phyloP scores from a whole-genome alignment of 2,329 filamentous ascomycete genomes.

The Apiospora rasikravindrae region DNA sequence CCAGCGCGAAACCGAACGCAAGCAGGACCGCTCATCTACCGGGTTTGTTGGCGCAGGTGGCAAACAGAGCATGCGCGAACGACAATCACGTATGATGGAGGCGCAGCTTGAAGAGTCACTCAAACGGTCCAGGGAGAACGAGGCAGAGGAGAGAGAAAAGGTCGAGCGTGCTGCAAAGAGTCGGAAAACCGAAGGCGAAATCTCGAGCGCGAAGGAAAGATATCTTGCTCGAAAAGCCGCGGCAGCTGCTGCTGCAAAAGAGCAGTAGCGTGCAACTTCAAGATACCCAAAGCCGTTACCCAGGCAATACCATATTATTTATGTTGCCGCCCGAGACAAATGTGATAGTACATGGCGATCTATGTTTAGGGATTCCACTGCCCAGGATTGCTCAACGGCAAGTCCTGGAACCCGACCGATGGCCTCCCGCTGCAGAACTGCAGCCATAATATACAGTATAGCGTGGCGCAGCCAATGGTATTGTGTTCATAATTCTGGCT shows the following conservation, averaged over 20 bases:
- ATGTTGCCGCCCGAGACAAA: conserved; percentile 1
- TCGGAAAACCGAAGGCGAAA: conserved; percentile 76
- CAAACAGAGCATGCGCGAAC: conserved; percentile 72
- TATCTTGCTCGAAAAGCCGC: conserved; percentile 82
- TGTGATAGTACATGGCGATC: conserved; percentile 17
- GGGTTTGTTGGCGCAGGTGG: conserved; percentile 51
- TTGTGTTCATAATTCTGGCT: not conserved
- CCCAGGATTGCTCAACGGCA: not conserved
- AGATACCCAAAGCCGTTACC: conserved; percentile 15
- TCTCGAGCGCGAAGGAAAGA: conserved; percentile 78
- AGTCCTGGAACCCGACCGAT: not conserved
- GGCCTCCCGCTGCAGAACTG: not conserved
- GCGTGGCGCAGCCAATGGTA: conserved; percentile 8
- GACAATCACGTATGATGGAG: conserved; percentile 80
- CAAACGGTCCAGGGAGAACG: conserved; percentile 74
- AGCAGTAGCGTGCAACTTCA: conserved; percentile 8
- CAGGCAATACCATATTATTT: conserved; percentile 6
- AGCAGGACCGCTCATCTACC: conserved; percentile 35
- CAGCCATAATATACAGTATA: conserved; percentile 16
- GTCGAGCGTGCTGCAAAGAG: conserved; percentile 73
- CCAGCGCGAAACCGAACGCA: conserved; percentile 34
- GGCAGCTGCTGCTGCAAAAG: conserved; percentile 71
- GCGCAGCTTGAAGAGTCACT: conserved; percentile 75
- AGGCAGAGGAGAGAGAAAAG: conserved; percentile 66
- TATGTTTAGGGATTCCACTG: not conserved